Evolutionary conservation across 192 early-diverging fungal species (phyloP), one percentile per base, ranked within the genome.

Genomic region (Paraglomus occultum): DNA sequence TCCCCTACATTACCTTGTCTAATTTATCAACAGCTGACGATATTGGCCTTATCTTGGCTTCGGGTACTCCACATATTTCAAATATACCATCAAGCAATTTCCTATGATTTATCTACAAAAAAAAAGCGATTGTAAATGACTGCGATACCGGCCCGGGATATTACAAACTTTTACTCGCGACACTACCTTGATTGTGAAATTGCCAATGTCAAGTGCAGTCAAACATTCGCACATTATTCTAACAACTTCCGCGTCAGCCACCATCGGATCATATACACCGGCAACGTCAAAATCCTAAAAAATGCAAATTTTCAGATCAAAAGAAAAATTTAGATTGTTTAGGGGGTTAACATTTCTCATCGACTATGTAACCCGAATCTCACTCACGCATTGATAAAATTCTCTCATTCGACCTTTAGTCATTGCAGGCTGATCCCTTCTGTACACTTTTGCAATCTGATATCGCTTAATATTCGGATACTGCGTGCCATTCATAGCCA

Each of bases 361-460:
- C 10, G 20, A 12, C 31, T 31, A 31, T 3, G 31, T 31, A 31
- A 31, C 31, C n/a, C 31, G 31, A 43, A 72, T 15, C 70, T 23
- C 7, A 86, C 86, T 74, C 79, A 91, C 89, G 77, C 96, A 99
- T 78, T 99, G 96, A 82, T 87, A 96, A 71, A 99, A 99, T 80
- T 99, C 97, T 74, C 97, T 84, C 93, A 98, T 93, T n/a, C 96
- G 88, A 4, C 97, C 96, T 83, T 97, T 95, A 64, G 93, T 94
- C 89, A 99, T 93, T 4, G 95, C 94, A 47, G 97, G 97, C 76
- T 98, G 94, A 80, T 98, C 97, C 44, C 97, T 87, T 51, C 97
- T 89, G 80, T 99, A 99, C 38, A 98, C 96, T 75, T 96, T 98
- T 66, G 94, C 97, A 71, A 99, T 95, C 51, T 99, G 95, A 82